Evolutionary conservation across 306 rosid genomes (phyloP).

Genomic region (Argentina anserina): DNA sequence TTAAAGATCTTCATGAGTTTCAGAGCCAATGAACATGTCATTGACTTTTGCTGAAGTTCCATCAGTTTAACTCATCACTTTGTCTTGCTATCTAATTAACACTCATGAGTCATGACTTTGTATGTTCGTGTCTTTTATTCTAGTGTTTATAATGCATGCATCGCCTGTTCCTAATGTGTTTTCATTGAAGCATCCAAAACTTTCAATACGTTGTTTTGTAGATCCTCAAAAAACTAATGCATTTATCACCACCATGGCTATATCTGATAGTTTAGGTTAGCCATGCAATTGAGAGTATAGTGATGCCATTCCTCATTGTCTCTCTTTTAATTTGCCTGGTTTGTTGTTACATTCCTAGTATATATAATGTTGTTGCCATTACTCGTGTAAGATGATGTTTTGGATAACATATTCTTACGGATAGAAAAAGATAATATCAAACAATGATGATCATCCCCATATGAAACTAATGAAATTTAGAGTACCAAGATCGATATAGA

Average conservation of each 20-base stretch:
- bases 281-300: not conserved
- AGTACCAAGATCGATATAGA: not conserved
- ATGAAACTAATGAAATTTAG: not conserved
- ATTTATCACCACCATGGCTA: not conserved
- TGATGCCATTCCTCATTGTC: not conserved
- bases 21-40: constrained; percentile 1
- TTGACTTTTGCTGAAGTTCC: not conserved
- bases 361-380: not conserved
- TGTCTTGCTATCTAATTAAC: not conserved
- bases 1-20: not conserved
- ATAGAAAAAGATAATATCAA: no score
- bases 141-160: not conserved
- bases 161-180: not conserved
- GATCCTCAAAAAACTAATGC: not conserved
- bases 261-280: no score
- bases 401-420: not conserved
- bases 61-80: not conserved
- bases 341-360: not conserved
- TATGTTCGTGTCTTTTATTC: not conserved
- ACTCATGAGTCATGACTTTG: not conserved
- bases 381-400: not conserved
- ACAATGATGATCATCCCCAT: not conserved
- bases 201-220: not conserved
- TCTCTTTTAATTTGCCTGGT: not conserved
- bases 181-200: not conserved